Conservation (phyloP, 2,329 filamentous ascomycete genomes). For the Cercospora sojina region DNA sequence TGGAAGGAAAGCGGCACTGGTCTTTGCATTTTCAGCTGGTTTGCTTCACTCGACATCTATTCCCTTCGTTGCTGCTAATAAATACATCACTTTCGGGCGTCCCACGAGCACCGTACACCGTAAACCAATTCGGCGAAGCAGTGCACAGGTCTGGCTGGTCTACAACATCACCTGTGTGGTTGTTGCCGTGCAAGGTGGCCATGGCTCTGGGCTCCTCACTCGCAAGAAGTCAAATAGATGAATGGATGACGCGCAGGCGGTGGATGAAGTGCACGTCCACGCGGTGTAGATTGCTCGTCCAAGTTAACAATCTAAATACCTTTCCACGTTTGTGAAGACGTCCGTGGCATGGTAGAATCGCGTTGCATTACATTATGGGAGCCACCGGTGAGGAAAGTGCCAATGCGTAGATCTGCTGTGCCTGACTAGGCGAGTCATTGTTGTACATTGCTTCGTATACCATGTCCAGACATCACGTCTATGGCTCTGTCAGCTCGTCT, state of each 20-base stretch:
- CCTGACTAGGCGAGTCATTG: constrained; percentile 7
- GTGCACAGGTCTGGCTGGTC: not conserved
- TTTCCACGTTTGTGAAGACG: not conserved
- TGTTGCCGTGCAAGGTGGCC: not conserved
- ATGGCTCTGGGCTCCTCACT: not conserved
- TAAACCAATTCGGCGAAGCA: not conserved
- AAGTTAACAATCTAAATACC: not conserved
- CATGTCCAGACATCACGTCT: not conserved
- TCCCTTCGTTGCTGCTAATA: not conserved
- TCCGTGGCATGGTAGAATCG: not conserved
- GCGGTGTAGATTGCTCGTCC: not conserved
- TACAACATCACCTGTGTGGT: not conserved
- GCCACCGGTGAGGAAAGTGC: not conserved
- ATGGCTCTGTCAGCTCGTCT: not conserved
- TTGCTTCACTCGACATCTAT: not conserved
- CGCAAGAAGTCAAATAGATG: constrained; percentile 1
- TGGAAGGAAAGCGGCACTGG: too few species aligned
- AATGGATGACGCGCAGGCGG: not conserved
- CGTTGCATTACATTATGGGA: not conserved
- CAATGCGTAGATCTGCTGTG: not conserved
- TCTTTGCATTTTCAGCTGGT: not conserved
- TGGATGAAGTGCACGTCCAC: not conserved
- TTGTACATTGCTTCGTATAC: constrained; percentile 3
- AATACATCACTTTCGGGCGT: not conserved
- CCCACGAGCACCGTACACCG: not conserved